Evolutionary conservation across 306 rosid species (phyloP).

Genomic region (Vigna hirtella): DNA sequence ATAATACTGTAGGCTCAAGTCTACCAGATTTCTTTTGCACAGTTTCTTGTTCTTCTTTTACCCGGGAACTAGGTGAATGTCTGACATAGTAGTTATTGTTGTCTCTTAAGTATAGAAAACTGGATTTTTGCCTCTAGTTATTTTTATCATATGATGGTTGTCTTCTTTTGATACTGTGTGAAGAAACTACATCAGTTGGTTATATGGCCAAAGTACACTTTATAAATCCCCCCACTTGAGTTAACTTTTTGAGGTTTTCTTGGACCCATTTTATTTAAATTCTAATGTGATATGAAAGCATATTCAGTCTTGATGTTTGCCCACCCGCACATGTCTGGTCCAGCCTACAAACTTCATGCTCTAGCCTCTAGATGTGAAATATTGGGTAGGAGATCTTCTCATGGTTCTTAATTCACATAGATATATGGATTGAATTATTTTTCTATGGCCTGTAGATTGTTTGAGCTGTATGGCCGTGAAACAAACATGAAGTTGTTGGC

Average conservation of each 20-base stretch:
- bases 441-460: constrained; percentile 56
- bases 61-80: constrained; percentile 11
- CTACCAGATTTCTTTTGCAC: neutral
- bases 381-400: neutral
- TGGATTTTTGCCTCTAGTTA: constrained; percentile 24
- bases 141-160: neutral
- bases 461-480: constrained; percentile 72
- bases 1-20: neutral
- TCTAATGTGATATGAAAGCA: neutral
- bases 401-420: neutral
- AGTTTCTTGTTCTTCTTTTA: constrained; percentile 23
- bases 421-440: constrained; percentile 27
- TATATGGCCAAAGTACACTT: neutral
- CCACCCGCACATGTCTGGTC: neutral
- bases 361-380: neutral
- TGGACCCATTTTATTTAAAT: neutral
- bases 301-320: neutral
- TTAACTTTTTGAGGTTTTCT: neutral
- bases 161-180: constrained; percentile 6
- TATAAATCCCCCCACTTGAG: neutral
- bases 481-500: constrained; percentile 66
- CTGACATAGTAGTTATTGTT: constrained; percentile 4
- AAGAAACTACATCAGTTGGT: neutral
- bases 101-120: constrained; percentile 12
- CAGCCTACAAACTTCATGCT: constrained; percentile 9